Base-by-base conservation (phyloP, 2,329 filamentous ascomycete genomes). In the Oidium heveae region DNA sequence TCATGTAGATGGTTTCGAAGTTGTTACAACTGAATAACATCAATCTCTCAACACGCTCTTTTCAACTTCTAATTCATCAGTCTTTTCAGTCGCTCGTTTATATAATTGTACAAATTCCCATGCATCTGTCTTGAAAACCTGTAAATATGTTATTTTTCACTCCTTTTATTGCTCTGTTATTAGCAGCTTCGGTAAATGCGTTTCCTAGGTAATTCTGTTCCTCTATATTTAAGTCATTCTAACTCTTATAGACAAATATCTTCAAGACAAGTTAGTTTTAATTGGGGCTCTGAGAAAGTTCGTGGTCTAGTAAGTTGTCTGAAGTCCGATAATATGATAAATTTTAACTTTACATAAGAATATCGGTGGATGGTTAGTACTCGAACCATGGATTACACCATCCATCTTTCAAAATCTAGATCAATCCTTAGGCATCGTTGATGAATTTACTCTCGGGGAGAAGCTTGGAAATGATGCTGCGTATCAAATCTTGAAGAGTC, bases 351-450 rank as follows among this genome's bases (percentile, higher is more conserved):
- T 28, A 49, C 15, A 49, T 7, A 2, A 49, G 50, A 68, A 68
- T 46, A 60, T 67, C 56, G 66, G 66, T 20, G 67, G 67, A 12
- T 69, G 67, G 67, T 61, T 65, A 13, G 52, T 63, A 13, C 56
- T 64, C 20, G 60, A 63, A 60, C 64, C 66, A 46, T 76, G 72
- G 72, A 77, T 77, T 54, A 76, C 73, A 5, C 75, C 74, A n/a
- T 75, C 72, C 1, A 67, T 77, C 51, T 77, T 77, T 60, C 56
- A 63, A 64, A 70, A 57, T 58, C 50, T 62, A 20, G 58, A 62
- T 43, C 63, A 63, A 54, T 63, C 64, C 10, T 50, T 63, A 7
- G 63, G 61, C 1, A 62, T 64, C 54, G 59, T 63, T 18, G 65
- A 66, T 55, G 65, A 66, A 54, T 64, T 55, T 22, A 66, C 65